phyloP scores from a whole-genome alignment of 208 protist genomes.

The Dictyostelium gargantuum region DNA sequence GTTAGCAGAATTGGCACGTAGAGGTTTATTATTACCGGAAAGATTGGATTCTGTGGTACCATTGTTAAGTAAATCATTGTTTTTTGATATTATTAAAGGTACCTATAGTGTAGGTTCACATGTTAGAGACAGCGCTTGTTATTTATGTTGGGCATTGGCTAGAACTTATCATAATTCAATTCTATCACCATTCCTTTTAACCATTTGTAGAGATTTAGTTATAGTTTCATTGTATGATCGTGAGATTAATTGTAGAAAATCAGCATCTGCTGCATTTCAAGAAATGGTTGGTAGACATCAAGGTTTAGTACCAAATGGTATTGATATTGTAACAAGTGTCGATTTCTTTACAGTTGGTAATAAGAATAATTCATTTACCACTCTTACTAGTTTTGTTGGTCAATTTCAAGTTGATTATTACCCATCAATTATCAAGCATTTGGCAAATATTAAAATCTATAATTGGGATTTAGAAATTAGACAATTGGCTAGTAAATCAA shows the following conservation, averaged over 20 bases:
- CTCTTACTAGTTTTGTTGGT: slow-evolving; percentile 86
- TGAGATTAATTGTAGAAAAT: slow-evolving; percentile 88
- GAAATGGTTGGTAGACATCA: slow-evolving; percentile 88
- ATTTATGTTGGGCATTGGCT: slow-evolving; percentile 98
- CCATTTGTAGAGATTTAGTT: slow-evolving; percentile 77
- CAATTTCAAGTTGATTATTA: slow-evolving; percentile 85
- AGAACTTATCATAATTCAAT: slow-evolving; percentile 94
- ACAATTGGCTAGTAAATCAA: slow-evolving; percentile 86
- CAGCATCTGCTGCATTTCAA: slow-evolving; percentile 88
- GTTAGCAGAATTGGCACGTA: slow-evolving; percentile 95
- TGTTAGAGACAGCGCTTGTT: slow-evolving; percentile 98
- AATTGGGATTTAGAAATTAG: slow-evolving; percentile 88
- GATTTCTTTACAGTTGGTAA: slow-evolving; percentile 97
- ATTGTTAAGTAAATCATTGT: slow-evolving; percentile 88
- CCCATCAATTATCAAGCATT: slow-evolving; percentile 88
- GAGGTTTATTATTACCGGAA: slow-evolving; percentile 92
- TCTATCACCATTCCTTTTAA: slow-evolving; percentile 77
- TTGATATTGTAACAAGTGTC: slow-evolving; percentile 94
- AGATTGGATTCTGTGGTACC: slow-evolving; percentile 87
- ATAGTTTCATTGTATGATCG: slow-evolving; percentile 82
- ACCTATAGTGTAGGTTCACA: slow-evolving; percentile 91
- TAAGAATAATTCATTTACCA: slow-evolving; percentile 90
- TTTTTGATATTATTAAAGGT: slow-evolving; percentile 94
- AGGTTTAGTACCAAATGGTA: slow-evolving; percentile 92
- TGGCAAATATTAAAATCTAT: slow-evolving; percentile 88